Conservation (phyloP, 208 protist genomes). For the Tritrichomonas musculus region DNA sequence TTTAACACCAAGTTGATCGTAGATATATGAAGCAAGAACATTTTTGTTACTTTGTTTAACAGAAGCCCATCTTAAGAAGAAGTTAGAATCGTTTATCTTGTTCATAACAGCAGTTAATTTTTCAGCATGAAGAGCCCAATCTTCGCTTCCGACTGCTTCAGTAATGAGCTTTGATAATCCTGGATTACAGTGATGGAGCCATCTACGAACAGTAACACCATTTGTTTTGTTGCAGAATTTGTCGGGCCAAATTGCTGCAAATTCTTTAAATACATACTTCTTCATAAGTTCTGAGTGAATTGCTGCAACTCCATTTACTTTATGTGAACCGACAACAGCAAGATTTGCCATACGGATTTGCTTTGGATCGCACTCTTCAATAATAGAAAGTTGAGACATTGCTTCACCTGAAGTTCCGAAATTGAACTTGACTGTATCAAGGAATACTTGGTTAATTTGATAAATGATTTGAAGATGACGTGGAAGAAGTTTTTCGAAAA, state of each 20-base stretch:
- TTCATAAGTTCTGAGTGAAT: slow-evolving; percentile 69
- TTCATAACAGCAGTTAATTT: background rate
- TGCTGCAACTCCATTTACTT: slow-evolving; percentile 69
- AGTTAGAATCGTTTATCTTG: background rate
- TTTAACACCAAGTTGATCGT: background rate
- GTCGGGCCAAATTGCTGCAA: slow-evolving; percentile 61
- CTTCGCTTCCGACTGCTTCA: background rate
- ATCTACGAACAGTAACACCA: slow-evolving; percentile 71
- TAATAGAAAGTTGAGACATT: slow-evolving; percentile 52
- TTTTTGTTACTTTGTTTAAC: background rate
- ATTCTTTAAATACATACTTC: slow-evolving; percentile 56
- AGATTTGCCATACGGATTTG: slow-evolving; percentile 62
- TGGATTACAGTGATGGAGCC: slow-evolving; percentile 61
- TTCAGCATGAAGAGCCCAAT: background rate
- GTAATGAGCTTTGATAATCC: background rate
- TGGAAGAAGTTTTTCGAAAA: slow-evolving; percentile 63
- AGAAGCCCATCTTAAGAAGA: background rate
- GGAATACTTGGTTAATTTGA: slow-evolving; percentile 66
- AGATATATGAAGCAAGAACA: background rate
- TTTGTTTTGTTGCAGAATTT: slow-evolving; percentile 75
- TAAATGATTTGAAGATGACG: slow-evolving; percentile 71
- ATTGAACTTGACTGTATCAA: slow-evolving; percentile 42
- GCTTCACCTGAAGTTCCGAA: background rate
- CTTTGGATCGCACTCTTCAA: slow-evolving; percentile 59
- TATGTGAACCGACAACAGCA: slow-evolving; percentile 63